Conservation (phyloP, 768 basidiomycete species). For the Tylopilus vinaceipallidus region DNA sequence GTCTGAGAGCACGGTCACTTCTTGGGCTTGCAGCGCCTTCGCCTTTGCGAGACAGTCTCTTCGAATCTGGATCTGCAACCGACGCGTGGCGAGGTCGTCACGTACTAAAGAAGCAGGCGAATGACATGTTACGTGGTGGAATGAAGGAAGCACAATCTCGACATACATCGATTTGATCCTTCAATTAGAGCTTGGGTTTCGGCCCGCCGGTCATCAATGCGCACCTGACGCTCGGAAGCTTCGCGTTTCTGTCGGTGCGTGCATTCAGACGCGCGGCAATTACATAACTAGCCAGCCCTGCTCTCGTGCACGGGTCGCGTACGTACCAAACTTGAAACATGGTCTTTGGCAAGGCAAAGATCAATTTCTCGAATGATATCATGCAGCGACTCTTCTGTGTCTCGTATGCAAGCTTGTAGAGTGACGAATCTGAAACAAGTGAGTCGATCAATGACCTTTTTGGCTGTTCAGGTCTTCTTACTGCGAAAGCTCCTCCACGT, state of each 20-base stretch:
- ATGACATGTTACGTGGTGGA: slow-evolving; percentile 14
- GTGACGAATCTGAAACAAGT: slow-evolving; percentile 44
- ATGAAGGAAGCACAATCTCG: slow-evolving; percentile 21
- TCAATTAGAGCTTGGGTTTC: slow-evolving; percentile 43
- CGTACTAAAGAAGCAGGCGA: slow-evolving; percentile 38
- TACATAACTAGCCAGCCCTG: slow-evolving; percentile 19
- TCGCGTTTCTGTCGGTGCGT: slow-evolving; percentile 56
- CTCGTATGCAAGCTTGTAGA: slow-evolving; percentile 50
- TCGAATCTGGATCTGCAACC: slow-evolving; percentile 44
- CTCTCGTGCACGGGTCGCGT: slow-evolving; percentile 5
- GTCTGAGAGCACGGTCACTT: slow-evolving; percentile 24
- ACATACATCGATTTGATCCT: slow-evolving; percentile 47
- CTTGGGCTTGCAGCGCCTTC: slow-evolving; percentile 37
- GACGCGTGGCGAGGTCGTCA: slow-evolving; percentile 41
- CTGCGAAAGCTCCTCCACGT: slow-evolving; percentile 72
- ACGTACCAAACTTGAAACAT: slow-evolving; percentile 39
- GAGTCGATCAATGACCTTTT: slow-evolving; percentile 1
- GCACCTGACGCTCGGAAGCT: slow-evolving; percentile 60
- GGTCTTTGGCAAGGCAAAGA: slow-evolving; percentile 43
- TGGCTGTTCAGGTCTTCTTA: slow-evolving; percentile 34
- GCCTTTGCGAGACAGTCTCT: slow-evolving; percentile 47
- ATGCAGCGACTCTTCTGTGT: slow-evolving; percentile 47
- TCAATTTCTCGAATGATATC: slow-evolving; percentile 51
- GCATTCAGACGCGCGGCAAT: slow-evolving; percentile 24
- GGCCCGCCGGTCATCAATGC: slow-evolving; percentile 48